Conservation (phyloP, 2,329 filamentous ascomycete species). For the Colletotrichum tofieldiae region DNA sequence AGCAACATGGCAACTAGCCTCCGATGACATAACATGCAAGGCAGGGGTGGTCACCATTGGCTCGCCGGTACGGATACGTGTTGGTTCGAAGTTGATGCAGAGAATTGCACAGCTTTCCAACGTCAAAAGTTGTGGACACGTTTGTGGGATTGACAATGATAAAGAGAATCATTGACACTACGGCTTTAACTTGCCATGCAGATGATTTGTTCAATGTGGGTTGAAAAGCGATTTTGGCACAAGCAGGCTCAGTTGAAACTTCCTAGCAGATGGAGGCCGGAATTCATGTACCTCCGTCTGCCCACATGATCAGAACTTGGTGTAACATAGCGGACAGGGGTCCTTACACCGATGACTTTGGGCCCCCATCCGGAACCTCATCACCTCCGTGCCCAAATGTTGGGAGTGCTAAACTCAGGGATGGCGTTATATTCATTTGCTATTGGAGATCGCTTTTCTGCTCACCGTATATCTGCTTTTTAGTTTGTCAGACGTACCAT, state of each 20-base stretch:
- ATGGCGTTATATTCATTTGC: background rate
- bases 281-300: background rate
- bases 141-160: background rate
- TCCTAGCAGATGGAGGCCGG: background rate
- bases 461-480: background rate
- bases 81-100: too few relatives aligned
- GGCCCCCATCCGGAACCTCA: background rate
- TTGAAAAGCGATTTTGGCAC: background rate
- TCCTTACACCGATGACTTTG: background rate
- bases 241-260: background rate
- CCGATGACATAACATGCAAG: background rate
- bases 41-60: background rate
- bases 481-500: background rate
- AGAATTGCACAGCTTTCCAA: background rate
- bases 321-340: background rate
- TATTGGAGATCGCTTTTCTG: background rate
- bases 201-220: background rate
- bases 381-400: background rate
- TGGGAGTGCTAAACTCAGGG: background rate
- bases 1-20: fast-evolving
- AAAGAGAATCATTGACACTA: too few relatives aligned
- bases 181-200: background rate
- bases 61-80: background rate
- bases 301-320: background rate
- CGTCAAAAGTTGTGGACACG: too few relatives aligned